Conservation (phyloP, 345 rosid genomes). For the Salix brachista region DNA sequence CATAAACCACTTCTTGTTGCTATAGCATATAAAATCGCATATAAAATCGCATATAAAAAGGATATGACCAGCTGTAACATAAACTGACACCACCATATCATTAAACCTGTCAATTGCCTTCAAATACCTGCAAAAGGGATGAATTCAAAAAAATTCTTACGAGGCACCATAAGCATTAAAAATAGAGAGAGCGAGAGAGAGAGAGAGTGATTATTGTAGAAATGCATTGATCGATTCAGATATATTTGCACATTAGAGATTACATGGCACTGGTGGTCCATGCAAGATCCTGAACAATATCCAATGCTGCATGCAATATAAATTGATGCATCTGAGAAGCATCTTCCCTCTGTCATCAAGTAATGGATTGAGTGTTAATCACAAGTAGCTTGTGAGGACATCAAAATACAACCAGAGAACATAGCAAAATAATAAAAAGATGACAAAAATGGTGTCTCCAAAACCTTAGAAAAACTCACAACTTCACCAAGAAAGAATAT, state of each 20-base stretch:
- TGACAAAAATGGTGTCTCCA: not conserved
- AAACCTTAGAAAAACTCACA: not conserved
- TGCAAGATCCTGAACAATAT: constrained; percentile 92
- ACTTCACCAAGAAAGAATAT: not conserved
- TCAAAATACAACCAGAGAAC: not conserved
- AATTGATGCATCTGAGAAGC: constrained; percentile 95
- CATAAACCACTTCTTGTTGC: too few relatives aligned
- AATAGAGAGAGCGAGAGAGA: not conserved
- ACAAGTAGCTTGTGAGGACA: not conserved
- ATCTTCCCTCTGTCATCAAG: constrained; percentile 83
- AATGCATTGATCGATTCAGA: not conserved
- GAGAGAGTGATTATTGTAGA: not conserved
- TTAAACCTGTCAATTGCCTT: constrained; percentile 89
- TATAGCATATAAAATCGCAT: not conserved
- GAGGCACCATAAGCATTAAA: not conserved
- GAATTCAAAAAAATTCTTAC: not conserved
- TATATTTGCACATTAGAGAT: constrained; percentile 16
- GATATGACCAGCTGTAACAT: constrained; percentile 98
- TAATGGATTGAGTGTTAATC: not conserved
- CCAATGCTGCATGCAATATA: constrained; percentile 86
- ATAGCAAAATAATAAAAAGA: not conserved
- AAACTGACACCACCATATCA: constrained; percentile 88
- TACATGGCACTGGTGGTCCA: constrained; percentile 98
- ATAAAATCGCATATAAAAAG: constrained; percentile 34
- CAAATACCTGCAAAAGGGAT: constrained; percentile 56